A percentile compares a stretch with the other conserved stretches of the same genome.
Evolutionary conservation across 139 green algal genomes (phyloP).

Genomic region (Asterochloris sp.): DNA sequence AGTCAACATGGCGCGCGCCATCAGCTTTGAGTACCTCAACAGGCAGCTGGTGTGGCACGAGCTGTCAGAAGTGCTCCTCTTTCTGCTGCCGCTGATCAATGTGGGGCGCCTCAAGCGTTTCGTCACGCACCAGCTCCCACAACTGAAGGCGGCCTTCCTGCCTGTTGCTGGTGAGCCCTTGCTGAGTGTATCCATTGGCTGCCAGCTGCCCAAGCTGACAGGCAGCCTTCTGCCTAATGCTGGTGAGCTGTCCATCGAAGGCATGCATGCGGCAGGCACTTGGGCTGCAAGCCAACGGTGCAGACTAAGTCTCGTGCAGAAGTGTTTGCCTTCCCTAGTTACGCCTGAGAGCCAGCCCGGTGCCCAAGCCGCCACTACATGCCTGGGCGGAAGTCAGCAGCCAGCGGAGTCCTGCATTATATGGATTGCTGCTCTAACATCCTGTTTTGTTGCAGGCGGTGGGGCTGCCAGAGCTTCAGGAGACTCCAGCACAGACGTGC

Average conservation of each 20-base stretch:
- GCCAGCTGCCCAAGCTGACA: neutral
- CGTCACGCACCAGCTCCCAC: slow-evolving; percentile 33
- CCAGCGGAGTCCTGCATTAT: neutral
- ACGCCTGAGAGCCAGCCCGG: neutral
- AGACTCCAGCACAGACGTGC: neutral
- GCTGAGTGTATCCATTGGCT: neutral
- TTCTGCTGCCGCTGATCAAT: slow-evolving; percentile 74
- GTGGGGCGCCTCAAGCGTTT: slow-evolving; percentile 23
- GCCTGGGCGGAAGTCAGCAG: too few species aligned
- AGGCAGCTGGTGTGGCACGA: slow-evolving; percentile 88
- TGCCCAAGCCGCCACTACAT: too few species aligned
- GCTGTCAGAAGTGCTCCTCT: slow-evolving; percentile 81
- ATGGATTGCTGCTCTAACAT: neutral
- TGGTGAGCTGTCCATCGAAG: neutral
- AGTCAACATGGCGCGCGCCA: slow-evolving; percentile 60
- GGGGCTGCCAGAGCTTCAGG: neutral
- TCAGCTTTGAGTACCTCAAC: slow-evolving; percentile 94
- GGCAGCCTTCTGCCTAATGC: neutral
- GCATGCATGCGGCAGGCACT: neutral
- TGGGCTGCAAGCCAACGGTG: neutral
- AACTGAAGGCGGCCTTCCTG: slow-evolving; percentile 4
- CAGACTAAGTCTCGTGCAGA: neutral
- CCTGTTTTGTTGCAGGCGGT: neutral
- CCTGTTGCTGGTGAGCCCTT: neutral
- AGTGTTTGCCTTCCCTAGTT: neutral